phyloP scores from a whole-genome alignment of 257 asterid species.

The Echites panduratus region DNA sequence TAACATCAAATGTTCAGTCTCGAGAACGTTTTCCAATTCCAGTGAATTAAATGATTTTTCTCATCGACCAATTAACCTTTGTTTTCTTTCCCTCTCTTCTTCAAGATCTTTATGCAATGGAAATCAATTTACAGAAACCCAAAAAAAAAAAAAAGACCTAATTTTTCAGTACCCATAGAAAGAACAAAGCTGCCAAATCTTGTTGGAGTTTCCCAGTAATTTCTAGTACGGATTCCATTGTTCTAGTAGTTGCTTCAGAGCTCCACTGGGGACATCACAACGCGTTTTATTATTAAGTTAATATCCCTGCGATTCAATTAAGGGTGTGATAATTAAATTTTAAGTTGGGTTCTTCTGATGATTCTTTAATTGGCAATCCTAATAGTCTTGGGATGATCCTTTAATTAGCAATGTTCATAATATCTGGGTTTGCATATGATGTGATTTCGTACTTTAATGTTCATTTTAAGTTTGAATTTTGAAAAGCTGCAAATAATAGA shows the following conservation, averaged over 20 bases:
- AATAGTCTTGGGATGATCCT: too few species aligned
- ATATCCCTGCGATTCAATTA: background rate
- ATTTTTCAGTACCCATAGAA: too few species aligned
- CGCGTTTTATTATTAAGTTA: background rate
- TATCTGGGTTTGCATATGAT: background rate
- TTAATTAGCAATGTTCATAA: too few species aligned
- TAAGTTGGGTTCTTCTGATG: conserved; percentile 1
- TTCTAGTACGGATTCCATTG: background rate
- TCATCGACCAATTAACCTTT: too few species aligned
- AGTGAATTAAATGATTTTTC: too few species aligned
- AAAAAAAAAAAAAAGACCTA: too few species aligned
- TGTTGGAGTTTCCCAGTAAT: background rate
- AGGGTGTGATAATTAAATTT: background rate
- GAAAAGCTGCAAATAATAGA: background rate
- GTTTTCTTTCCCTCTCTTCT: too few species aligned
- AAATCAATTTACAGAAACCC: too few species aligned
- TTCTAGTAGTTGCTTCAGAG: background rate
- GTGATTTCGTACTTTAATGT: background rate
- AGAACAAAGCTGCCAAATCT: too few species aligned
- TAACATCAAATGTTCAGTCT: too few species aligned
- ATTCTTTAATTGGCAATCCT: background rate
- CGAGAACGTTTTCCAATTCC: too few species aligned
- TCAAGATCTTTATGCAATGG: too few species aligned
- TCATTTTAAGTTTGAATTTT: background rate
- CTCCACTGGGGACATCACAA: background rate